Conservation (phyloP, 1,284 basidiomycete genomes). For the Fistulina hepatica region DNA sequence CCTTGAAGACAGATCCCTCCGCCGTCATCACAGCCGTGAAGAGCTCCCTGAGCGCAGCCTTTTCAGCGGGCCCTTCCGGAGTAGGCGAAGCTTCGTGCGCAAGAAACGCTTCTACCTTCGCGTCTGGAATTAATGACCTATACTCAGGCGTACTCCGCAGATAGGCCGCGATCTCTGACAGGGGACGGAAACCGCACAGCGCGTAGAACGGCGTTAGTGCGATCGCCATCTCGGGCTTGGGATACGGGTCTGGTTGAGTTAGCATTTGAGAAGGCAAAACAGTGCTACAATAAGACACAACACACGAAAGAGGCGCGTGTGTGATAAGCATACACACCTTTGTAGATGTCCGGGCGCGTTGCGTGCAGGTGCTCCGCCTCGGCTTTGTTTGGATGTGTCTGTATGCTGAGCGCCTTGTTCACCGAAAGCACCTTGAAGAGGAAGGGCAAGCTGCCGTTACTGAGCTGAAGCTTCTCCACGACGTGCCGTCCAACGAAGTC, state of each 20-base stretch:
- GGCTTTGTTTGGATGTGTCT: constrained; percentile 92
- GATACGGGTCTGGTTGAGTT: constrained; percentile 88
- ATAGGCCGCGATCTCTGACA: constrained; percentile 57
- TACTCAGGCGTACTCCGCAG: constrained; percentile 74
- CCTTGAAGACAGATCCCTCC: constrained; percentile 36
- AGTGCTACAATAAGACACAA: constrained; percentile 6
- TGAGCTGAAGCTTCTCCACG: constrained; percentile 33
- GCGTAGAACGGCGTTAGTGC: constrained; percentile 88
- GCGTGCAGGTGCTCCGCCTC: constrained; percentile 73
- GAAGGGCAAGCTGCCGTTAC: constrained; percentile 76
- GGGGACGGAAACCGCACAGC: constrained; percentile 85
- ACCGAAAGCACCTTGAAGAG: constrained; percentile 93
- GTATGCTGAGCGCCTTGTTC: constrained; percentile 90
- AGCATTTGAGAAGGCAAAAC: background rate
- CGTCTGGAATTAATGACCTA: constrained; percentile 52
- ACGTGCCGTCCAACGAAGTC: constrained; percentile 62
- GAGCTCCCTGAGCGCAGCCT: constrained; percentile 57
- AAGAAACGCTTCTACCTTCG: constrained; percentile 40
- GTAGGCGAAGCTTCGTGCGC: constrained; percentile 30
- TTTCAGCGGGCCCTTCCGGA: constrained; percentile 38
- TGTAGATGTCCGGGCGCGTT: constrained; percentile 78
- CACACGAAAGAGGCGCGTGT: too few species aligned
- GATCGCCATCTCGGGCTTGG: constrained; percentile 98
- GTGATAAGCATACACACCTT: constrained; percentile 42
- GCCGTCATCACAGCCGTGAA: constrained; percentile 82